Conservation (phyloP, 305 asterid species). For the Fraxinus dipetala region DNA sequence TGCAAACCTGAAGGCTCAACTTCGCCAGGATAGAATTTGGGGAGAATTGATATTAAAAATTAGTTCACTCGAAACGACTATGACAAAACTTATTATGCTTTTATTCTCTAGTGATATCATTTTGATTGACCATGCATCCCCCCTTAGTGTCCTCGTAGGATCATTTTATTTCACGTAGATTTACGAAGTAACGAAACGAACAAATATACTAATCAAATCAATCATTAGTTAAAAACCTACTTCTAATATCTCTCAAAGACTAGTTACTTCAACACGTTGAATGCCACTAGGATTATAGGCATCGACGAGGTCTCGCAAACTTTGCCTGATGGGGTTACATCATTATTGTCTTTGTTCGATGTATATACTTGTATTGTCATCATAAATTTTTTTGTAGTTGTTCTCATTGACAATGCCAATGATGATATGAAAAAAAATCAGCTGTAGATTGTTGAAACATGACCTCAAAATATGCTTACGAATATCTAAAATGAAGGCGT, state of each 20-base stretch:
- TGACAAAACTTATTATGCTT: neutral
- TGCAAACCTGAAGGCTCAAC: neutral
- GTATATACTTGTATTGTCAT: neutral
- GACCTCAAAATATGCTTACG: neutral
- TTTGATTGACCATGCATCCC: neutral
- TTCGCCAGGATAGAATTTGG: neutral
- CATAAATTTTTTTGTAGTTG: neutral
- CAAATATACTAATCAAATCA: neutral
- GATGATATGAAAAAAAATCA: neutral
- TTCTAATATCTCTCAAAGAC: neutral
- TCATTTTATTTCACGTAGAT: neutral
- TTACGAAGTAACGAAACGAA: too few species aligned
- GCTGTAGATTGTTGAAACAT: neutral
- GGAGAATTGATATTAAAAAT: neutral
- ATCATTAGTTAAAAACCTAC: neutral
- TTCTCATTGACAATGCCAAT: neutral
- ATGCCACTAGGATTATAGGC: neutral
- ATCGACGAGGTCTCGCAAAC: neutral
- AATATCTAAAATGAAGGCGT: too few species aligned
- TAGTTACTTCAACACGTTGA: neutral
- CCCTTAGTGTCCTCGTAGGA: neutral
- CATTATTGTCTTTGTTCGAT: neutral
- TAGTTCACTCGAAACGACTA: neutral
- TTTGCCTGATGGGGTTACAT: neutral
- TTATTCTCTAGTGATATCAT: neutral